These are phyloP conservation scores for Malassezia yamatoensis DNA, from an alignment of 1,284 basidiomycete species.

Conservation along the genomic window DNA sequence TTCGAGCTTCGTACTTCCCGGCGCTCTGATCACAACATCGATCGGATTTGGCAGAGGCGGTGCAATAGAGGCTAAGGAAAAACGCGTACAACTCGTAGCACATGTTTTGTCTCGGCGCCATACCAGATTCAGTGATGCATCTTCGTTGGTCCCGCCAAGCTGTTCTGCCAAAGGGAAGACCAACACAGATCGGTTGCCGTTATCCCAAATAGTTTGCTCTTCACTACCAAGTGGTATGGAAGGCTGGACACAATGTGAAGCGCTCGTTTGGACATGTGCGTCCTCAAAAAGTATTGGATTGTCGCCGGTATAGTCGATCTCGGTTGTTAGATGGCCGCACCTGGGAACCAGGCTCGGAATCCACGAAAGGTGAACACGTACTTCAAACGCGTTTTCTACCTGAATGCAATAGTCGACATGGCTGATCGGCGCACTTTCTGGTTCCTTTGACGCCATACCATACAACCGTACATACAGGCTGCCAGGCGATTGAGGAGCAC, in stretches of 20 bases:
- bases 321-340: background rate
- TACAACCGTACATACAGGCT: background rate
- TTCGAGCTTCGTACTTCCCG: background rate
- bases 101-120: background rate
- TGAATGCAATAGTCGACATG: background rate
- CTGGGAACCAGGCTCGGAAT: background rate
- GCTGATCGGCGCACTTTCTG: background rate
- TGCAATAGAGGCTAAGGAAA: background rate
- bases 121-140: background rate
- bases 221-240: background rate
- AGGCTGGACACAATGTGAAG: background rate
- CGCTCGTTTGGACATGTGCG: background rate
- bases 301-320: background rate
- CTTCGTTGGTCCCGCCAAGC: background rate
- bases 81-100: background rate
- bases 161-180: background rate
- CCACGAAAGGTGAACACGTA: constrained; percentile 2
- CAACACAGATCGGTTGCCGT: constrained; percentile 1
- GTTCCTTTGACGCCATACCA: background rate
- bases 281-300: background rate
- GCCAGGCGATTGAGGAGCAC: constrained; percentile 4
- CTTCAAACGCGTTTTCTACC: background rate
- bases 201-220: background rate
- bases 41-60: background rate
- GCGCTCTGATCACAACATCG: background rate